Conservation (phyloP, 2,329 filamentous ascomycete species). For the Cladosporium sp. region DNA sequence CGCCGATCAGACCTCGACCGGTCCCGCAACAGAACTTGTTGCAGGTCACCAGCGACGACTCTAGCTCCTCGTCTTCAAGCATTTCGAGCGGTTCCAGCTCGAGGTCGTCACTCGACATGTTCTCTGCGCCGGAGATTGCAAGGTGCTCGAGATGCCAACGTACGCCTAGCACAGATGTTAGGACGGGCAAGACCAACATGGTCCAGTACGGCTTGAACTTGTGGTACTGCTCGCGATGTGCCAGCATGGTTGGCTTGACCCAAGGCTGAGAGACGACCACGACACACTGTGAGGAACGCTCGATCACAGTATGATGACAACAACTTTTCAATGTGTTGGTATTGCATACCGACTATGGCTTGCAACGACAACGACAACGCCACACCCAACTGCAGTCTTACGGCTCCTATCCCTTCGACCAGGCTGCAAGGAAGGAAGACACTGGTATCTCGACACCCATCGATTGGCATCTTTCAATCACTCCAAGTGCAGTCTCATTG, state of each 20-base stretch:
- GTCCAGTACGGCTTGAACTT: conserved; percentile 34
- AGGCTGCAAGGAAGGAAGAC: neutral
- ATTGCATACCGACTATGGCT: too few relatives aligned
- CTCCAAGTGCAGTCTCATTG: too few relatives aligned
- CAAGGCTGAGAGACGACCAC: conserved; percentile 21
- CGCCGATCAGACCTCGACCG: conserved; percentile 24
- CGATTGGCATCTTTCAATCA: neutral
- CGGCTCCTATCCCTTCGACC: neutral
- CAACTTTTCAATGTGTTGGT: neutral
- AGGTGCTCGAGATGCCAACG: conserved; percentile 35
- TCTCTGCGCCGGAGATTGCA: conserved; percentile 23
- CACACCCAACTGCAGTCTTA: neutral
- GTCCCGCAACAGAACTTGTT: conserved; percentile 31
- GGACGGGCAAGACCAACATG: conserved; percentile 34
- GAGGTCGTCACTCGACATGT: conserved; percentile 10
- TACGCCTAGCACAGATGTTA: conserved; percentile 28
- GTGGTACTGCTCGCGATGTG: conserved; percentile 35
- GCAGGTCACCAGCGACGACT: conserved; percentile 28
- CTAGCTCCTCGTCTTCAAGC: conserved; percentile 10
- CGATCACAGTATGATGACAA: neutral
- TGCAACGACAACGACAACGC: neutral
- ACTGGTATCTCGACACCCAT: neutral
- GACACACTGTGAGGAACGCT: neutral
- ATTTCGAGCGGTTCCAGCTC: conserved; percentile 17
- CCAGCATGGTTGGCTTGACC: conserved; percentile 30